Conservation (phyloP, 306 rosid genomes). For the Castanea mollissima region DNA sequence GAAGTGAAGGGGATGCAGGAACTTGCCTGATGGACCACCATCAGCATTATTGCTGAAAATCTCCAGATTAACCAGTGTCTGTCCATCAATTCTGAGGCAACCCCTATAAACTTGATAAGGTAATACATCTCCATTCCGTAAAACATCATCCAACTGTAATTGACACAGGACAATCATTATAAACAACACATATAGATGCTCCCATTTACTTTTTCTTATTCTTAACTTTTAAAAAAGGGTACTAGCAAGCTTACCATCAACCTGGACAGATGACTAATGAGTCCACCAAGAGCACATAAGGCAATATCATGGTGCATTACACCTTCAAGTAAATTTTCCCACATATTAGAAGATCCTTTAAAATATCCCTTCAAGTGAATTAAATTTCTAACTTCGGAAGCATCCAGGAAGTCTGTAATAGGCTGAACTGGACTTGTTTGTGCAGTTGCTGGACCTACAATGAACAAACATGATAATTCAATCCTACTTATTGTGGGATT, state of each 20-base stretch:
- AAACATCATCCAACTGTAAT: conserved; percentile 70
- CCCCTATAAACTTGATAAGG: conserved; percentile 83
- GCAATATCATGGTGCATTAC: conserved; percentile 51
- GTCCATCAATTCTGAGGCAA: conserved; percentile 97
- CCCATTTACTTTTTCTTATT: neutral
- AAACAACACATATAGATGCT: conserved; percentile 14
- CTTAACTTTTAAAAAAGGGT: conserved; percentile 7
- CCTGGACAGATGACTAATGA: conserved; percentile 77
- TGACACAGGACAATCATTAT: conserved; percentile 11
- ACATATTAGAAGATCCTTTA: conserved; percentile 61
- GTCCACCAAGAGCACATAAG: conserved; percentile 73
- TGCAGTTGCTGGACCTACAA: conserved; percentile 59
- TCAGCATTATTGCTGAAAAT: conserved; percentile 80
- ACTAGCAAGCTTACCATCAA: conserved; percentile 65
- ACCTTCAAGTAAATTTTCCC: conserved; percentile 48
- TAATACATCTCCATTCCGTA: conserved; percentile 67
- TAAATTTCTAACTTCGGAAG: conserved; percentile 60
- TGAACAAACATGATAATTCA: conserved; percentile 18
- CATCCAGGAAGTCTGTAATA: conserved; percentile 40
- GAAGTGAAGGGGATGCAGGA: conserved; percentile 16
- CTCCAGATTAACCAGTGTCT: conserved; percentile 88
- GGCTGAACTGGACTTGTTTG: conserved; percentile 68
- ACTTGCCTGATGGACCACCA: conserved; percentile 81
- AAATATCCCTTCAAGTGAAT: conserved; percentile 68
- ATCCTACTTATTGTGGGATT: neutral